phyloP scores from a whole-genome alignment of 2,329 filamentous ascomycete species.

The Xylaria sp. region DNA sequence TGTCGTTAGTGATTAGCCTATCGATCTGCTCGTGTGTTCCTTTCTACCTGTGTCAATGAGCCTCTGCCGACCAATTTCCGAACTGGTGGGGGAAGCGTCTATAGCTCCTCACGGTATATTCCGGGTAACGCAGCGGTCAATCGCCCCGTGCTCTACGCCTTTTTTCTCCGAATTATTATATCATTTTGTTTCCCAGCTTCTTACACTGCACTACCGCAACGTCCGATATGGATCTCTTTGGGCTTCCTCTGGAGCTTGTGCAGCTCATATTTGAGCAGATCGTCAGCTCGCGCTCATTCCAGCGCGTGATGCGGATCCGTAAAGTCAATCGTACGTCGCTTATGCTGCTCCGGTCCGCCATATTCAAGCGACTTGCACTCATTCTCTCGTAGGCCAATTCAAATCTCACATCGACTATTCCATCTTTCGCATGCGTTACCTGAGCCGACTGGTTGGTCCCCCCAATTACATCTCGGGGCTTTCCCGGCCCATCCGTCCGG shows the following conservation, averaged over 20 bases:
- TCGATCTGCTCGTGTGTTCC: too few relatives aligned
- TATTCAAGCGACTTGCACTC: neutral
- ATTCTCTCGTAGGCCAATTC: constrained; percentile 8
- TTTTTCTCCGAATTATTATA: neutral
- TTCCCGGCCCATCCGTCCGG: neutral
- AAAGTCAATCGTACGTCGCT: constrained; percentile 30
- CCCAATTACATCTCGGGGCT: neutral
- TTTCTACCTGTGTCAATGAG: too few relatives aligned
- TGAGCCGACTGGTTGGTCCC: neutral
- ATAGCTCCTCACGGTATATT: too few relatives aligned
- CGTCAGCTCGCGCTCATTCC: constrained; percentile 15
- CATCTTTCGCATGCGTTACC: constrained; percentile 12
- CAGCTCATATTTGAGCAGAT: constrained; percentile 27
- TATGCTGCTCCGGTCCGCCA: neutral
- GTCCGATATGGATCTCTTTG: neutral
- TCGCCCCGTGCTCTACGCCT: too few relatives aligned
- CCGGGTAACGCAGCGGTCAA: too few relatives aligned
- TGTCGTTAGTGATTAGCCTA: neutral
- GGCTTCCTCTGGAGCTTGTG: constrained; percentile 8
- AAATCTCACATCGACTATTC: constrained; percentile 13
- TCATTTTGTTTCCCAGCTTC: neutral
- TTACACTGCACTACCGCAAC: neutral
- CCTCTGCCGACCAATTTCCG: too few relatives aligned
- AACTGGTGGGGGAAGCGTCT: too few relatives aligned
- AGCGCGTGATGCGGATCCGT: constrained; percentile 33